Evolutionary conservation across 1,284 basidiomycete species (phyloP), one percentile per base, ranked within the genome.

Genomic region (Filobasidium uniguttulatum): DNA sequence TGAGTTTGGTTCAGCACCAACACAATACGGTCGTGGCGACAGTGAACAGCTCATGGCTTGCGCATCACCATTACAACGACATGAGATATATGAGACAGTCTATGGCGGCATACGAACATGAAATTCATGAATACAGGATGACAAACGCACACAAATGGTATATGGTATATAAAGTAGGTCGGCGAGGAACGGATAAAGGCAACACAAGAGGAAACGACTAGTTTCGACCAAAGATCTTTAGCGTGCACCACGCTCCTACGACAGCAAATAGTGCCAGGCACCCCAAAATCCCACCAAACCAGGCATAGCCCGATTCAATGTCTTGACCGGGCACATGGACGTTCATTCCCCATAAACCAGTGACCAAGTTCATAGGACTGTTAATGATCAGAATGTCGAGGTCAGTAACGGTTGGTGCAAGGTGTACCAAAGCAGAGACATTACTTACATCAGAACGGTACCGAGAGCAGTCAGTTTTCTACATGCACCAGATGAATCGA

Each of bases 401-500:
- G 14, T 25, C 3, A 28, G 44, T 8, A 17, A 30, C 14, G 17
- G 9, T 33, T 33, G 6, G 26, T 41, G 36, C n/a, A 22, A 19
- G 14, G 20, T 19, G n/a, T 14, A 43, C 19, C 7, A 19, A 28
- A 23, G 3, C 33, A 44, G 5, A 15, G 40, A 4, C 20, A 19
- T 7, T 12, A 46, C 73, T 70, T 57, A 75, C 73, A 98, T 84
- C 56, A 99, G 81, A 3, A 99, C 82, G 0, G 94, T 97, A 79
- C 94, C 94, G 34, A 99, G 77, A 7, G 94, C 94, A 0, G 94
- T 98, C 55, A 99, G 75, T 73, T 97, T 97, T n/a, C 85, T 89
- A 46, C n/a, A n/a, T n/a, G n/a, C n/a, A n/a, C 30, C n/a, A 30
- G 20, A 37, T 19, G 38, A 23, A 30, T 15, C n/a, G 23, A 48